phyloP scores from a whole-genome alignment of 2,329 filamentous ascomycete genomes.

The Claviceps sp. region DNA sequence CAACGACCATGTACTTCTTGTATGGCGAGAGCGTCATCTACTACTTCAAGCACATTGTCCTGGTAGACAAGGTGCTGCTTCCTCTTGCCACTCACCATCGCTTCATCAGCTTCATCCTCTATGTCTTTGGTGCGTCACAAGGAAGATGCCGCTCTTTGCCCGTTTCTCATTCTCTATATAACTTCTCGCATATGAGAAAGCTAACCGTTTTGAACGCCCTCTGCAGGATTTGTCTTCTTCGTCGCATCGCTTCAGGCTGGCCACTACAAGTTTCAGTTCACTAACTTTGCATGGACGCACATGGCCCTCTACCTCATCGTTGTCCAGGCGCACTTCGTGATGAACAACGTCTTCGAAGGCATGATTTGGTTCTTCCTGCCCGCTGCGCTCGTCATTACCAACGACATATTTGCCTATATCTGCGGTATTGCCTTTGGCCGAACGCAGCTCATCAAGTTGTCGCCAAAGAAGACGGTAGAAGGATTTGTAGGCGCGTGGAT shows the following conservation, averaged over 20 bases:
- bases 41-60: slow-evolving; percentile 97
- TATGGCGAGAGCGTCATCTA: slow-evolving; percentile 99
- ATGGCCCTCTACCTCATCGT: slow-evolving; percentile 98
- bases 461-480: slow-evolving; percentile 97
- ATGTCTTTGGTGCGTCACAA: slow-evolving; percentile 70
- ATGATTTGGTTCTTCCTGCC: slow-evolving; percentile 99
- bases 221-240: slow-evolving; percentile 91
- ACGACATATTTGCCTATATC: slow-evolving; percentile 97
- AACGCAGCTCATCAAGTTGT: slow-evolving; percentile 94
- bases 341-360: slow-evolving; percentile 99
- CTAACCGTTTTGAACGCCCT: neutral
- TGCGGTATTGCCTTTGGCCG: slow-evolving; percentile 94
- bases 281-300: slow-evolving; percentile 98
- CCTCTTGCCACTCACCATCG: slow-evolving; percentile 93
- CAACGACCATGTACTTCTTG: slow-evolving; percentile 98
- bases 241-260: slow-evolving; percentile 88
- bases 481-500: slow-evolving; percentile 95
- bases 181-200: neutral
- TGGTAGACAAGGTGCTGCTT: slow-evolving; percentile 85
- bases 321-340: slow-evolving; percentile 95
- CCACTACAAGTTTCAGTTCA: slow-evolving; percentile 97
- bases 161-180: neutral
- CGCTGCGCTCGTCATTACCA: slow-evolving; percentile 88
- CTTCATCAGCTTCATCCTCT: slow-evolving; percentile 97
- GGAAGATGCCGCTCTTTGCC: neutral